phyloP scores from a whole-genome alignment of 106 monocot genomes.

The Apostasia ramifera region DNA sequence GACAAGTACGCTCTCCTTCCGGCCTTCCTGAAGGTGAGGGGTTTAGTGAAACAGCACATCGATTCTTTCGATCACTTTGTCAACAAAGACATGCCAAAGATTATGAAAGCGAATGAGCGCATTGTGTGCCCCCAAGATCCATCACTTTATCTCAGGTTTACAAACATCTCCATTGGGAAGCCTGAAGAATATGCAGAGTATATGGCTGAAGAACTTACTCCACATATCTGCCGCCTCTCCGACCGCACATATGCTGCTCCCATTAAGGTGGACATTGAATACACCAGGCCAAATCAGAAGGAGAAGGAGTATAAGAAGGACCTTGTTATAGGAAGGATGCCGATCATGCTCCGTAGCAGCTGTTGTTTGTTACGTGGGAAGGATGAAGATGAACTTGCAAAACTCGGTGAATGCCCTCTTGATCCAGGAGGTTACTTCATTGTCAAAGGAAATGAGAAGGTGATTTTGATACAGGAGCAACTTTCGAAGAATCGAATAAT shows the following conservation, averaged over 20 bases:
- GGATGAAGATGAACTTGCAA: constrained; percentile 91
- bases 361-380: constrained; percentile 66
- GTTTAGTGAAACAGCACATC: constrained; percentile 88
- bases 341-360: constrained; percentile 89
- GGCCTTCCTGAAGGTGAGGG: constrained; percentile 79
- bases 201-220: constrained; percentile 20
- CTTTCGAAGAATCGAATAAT: constrained; percentile 97
- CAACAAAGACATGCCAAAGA: constrained; percentile 74
- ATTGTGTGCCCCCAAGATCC: constrained; percentile 40
- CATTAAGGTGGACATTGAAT: constrained; percentile 71
- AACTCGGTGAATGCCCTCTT: constrained; percentile 94
- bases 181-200: constrained; percentile 26
- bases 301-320: constrained; percentile 26
- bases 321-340: constrained; percentile 66
- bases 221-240: constrained; percentile 75
- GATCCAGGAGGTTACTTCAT: constrained; percentile 98
- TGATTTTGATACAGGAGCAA: constrained; percentile 96
- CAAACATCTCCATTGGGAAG: constrained; percentile 43
- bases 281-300: constrained; percentile 50
- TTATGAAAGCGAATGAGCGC: constrained; percentile 67
- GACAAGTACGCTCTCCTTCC: constrained; percentile 86
- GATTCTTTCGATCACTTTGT: constrained; percentile 89
- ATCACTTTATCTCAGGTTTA: constrained; percentile 65
- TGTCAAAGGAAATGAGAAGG: constrained; percentile 94
- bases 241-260: constrained; percentile 82